Evolutionary conservation across 2,329 filamentous ascomycete species (phyloP), one percentile per base, ranked within the genome.

Genomic region (Leptographium radiaticola): DNA sequence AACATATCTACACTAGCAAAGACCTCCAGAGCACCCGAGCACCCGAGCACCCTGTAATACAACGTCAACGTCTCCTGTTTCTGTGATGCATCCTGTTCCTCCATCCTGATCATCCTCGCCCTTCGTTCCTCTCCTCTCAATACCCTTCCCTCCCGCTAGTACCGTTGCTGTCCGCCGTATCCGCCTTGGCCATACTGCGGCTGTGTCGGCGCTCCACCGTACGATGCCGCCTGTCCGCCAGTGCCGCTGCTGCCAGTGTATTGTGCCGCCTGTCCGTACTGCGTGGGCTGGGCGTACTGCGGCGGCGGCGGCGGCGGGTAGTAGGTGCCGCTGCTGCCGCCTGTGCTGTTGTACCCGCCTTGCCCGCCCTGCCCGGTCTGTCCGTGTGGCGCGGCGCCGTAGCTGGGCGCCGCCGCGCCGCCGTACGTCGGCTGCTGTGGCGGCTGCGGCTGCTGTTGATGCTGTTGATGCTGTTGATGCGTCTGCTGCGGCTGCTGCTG

Each of bases 201-300:
- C 49, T 51, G 52, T 38, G 38, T n/a, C 38, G 38, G 48, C 6
- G 20, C 52, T 2, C 50, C 51, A 18, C 53, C 53, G 34, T 51
- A 51, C 25, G 34, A 20, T 18, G 38, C 16, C 39, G 38, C 34
- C 9, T 9, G 31, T 8, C 46, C 40, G 33, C 48, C 34, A n/a
- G 38, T 50, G 2, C 53, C 47, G 3, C 57, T 57, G 2, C 25
- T 5, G 25, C 25, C 25, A 2, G 25, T 25, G 25, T 25, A 25
- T 25, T 20, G 34, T 10, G n/a, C 15, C 4, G 25, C 34, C 15
- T 49, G 48, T 34, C 34, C 34, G 11, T 49, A 33, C 36, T 31
- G 25, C 50, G 40, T 4, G 16, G 46, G 7, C 20, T 51, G 56
- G 2, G 47, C 56, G 44, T 56, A 57, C 5, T 52, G 25, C 6